Percentiles rank a stretch among this genome's conserved stretches.
Evolutionary conservation across 2,329 filamentous ascomycete genomes (phyloP).

Genomic region (Colletotrichum siamense): DNA sequence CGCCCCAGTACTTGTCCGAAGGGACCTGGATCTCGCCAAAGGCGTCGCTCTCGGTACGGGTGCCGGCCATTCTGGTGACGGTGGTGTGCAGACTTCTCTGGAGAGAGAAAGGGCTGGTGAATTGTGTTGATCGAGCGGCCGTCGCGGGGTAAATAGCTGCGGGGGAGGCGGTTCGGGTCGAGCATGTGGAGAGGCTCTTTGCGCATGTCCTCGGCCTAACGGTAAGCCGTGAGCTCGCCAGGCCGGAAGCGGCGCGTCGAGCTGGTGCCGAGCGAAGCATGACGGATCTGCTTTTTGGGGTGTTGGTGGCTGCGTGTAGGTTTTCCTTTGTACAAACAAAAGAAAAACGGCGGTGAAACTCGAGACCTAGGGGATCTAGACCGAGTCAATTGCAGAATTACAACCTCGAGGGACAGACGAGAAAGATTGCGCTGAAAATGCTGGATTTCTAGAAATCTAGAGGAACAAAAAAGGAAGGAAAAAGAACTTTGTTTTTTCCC

Average conservation of each 20-base stretch:
- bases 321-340: background rate
- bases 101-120: conserved; percentile 9
- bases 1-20: conserved; percentile 96
- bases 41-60: conserved; percentile 92
- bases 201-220: conserved; percentile 21
- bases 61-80: conserved; percentile 52
- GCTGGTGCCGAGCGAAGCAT: conserved; percentile 20
- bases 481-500: conserved; percentile 4
- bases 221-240: conserved; percentile 19
- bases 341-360: background rate
- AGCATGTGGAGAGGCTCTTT: conserved; percentile 21
- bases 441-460: background rate
- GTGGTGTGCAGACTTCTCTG: conserved; percentile 46
- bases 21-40: conserved; percentile 96
- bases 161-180: conserved; percentile 18
- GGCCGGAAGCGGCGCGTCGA: conserved; percentile 21
- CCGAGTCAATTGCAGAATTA: conserved; percentile 1
- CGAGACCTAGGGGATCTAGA: background rate
- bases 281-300: background rate
- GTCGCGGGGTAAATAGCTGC: conserved; percentile 19
- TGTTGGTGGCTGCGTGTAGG: background rate
- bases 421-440: background rate
- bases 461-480: background rate
- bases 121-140: conserved; percentile 7
- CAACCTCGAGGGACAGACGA: background rate